Conservation (phyloP, 176 grass and related monocot genomes). For the Triticum turgidum region DNA sequence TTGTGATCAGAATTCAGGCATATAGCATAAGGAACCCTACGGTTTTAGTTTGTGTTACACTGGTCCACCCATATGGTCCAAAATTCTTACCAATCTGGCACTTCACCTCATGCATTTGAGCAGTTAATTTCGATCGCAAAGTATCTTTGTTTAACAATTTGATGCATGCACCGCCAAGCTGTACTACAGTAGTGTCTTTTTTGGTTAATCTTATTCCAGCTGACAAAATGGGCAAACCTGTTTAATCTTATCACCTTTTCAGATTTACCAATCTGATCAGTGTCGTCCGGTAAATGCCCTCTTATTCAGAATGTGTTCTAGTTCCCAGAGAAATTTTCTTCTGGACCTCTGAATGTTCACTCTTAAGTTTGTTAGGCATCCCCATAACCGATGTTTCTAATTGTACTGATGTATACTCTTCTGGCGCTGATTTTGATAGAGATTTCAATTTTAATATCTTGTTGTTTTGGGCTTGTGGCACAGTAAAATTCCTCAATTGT, state of each 20-base stretch:
- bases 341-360: background rate
- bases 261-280: background rate
- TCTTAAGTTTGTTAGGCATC: background rate
- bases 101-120: background rate
- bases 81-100: background rate
- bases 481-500: background rate
- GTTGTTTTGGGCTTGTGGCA: background rate
- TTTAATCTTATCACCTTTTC: background rate
- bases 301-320: background rate
- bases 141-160: background rate
- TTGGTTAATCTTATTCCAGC: background rate
- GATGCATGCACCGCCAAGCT: background rate
- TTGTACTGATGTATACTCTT: background rate
- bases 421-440: background rate
- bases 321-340: constrained; percentile 6
- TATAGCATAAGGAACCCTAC: background rate
- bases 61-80: background rate
- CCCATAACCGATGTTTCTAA: background rate
- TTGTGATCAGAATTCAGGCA: background rate
- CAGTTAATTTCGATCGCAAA: background rate
- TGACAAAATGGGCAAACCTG: background rate
- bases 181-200: background rate
- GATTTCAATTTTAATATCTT: constrained; percentile 5
- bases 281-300: background rate
- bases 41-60: background rate